These are phyloP conservation scores for Micromonas commoda DNA, from an alignment of 139 green algal species.

Conservation along the genomic window DNA sequence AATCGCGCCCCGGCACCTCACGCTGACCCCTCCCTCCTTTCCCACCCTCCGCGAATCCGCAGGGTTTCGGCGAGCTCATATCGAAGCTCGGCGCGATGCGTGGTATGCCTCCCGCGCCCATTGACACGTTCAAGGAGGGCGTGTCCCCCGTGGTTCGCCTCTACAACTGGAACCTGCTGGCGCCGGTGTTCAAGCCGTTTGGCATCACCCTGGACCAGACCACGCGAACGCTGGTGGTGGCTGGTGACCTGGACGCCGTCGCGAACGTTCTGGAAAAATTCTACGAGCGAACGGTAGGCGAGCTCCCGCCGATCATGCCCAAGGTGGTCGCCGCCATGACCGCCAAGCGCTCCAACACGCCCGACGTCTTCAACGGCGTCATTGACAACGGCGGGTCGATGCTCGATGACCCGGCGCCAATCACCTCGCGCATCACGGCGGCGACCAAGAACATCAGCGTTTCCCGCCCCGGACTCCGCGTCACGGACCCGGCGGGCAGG, in stretches of 20 bases:
- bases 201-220: neutral
- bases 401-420: no score
- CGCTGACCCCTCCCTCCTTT: no score
- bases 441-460: no score
- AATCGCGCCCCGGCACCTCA: no score
- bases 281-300: slow-evolving; percentile 9
- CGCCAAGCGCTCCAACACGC: no score
- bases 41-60: slow-evolving; percentile 1
- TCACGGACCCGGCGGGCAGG: no score
- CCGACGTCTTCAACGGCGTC: no score
- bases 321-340: no score
- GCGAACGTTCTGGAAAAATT: slow-evolving; percentile 3
- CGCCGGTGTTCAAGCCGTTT: slow-evolving; percentile 9
- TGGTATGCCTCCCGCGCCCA: slow-evolving; percentile 8
- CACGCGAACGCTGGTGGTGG: slow-evolving; percentile 13
- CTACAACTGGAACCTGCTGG: slow-evolving; percentile 30
- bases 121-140: slow-evolving; percentile 5
- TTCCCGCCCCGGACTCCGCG: no score
- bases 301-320: no score
- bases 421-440: no score
- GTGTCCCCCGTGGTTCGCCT: neutral
- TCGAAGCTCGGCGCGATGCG: neutral
- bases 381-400: no score
- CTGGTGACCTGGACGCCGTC: neutral
- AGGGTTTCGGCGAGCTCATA: slow-evolving; percentile 11